Base-by-base conservation (phyloP, 164 flowering plant species). In the Buxus sempervirens region DNA sequence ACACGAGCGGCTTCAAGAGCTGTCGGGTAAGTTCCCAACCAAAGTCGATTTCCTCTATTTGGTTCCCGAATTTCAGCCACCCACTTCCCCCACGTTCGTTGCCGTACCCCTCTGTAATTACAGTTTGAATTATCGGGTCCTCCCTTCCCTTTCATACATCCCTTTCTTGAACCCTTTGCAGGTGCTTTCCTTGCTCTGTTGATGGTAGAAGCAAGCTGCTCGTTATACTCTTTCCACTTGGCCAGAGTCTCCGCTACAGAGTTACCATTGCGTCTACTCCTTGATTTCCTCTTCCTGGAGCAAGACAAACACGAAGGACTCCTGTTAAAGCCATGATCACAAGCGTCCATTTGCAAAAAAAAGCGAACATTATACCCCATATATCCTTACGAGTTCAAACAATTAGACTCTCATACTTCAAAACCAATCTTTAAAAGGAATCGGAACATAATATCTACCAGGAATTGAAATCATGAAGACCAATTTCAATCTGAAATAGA, bases 81-180 rank as follows among this genome's bases (percentile, higher is more conserved):
- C 95, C 97, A 91, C 70, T 88, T 89, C 1, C 96, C 97, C 93
- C 93, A 91, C 0, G 93, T 88, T 70, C 96, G 81, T 80, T 92
- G 98, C 73, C 98, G 76, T 3, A 90, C 96, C 0, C 98, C 96
- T 70, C 98, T 81, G 84, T 78, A 92, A 14, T 74, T 81, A 62
- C 89, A 85, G 0, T 20, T 41, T 0, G 79, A 57, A 41, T 92
- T 92, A 45, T 86, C 87, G 0, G 93, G 98, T 18, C 98, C 96
- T 18, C 98, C 96, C 70, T 90, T 90, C 1, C 97, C 96, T 71
- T 81, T 85, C 96, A 91, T 90, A 70, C 96, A 91, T 0, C 97
- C 97, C 56, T 87, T 91, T 70, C 82, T 91, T 1, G 94, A 92
- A 1, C 96, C 96, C 75, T 90, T 88, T 1, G 93, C 91, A 22